Base-by-base conservation (phyloP, 192 early-diverging fungal species). In the Piromyces finnis region DNA sequence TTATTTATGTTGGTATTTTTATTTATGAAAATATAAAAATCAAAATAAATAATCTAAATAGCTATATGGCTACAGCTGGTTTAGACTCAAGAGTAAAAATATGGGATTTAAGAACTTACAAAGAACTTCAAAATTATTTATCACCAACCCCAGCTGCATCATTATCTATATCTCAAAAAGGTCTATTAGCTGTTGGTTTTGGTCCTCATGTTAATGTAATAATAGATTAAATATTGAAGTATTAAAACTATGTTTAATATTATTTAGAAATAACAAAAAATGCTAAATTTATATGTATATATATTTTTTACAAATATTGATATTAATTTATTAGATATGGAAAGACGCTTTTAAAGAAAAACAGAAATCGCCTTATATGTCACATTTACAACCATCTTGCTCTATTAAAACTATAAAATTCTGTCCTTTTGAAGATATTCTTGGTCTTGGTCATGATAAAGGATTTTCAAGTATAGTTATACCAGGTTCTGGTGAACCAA, bases 401-500 rank as follows among this genome's bases (percentile, higher is more conserved):
- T 80, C 85, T 0, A 82, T 96, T 27, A 81, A 86, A 17, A 84
- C 88, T 78, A 36, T 95, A 17, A 41, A 82, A 12, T 97, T 98
- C 86, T 94, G 92, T 79, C 97, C 97, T n/a, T 98, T 90, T 90
- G 97, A 98, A 83, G 97, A 98, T 91, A 92, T 95, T 12, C 90
- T 98, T 22, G 95, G 93, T 26, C 84, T 94, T 78, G 94, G 94
- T 27, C 95, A 97, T 86, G 82, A 85, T 26, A 80, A 86, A 22
- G 97, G 97, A 18, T 85, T 98, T 12, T 89, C 88, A 17, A 92
- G 90, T 80, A 84, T 98, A 28, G 88, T 97, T 16, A 88, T 98
- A 12, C 97, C 97, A 0, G 95, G 91, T 90, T 86, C 95, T n/a
- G 97, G 97, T 79, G 97, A 98, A 83, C 94, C 97, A 83, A 98